Evolutionary conservation across 176 grass and related monocot genomes (phyloP), one percentile per base, ranked within the genome.

Genomic region (Rhynchospora breviuscula): DNA sequence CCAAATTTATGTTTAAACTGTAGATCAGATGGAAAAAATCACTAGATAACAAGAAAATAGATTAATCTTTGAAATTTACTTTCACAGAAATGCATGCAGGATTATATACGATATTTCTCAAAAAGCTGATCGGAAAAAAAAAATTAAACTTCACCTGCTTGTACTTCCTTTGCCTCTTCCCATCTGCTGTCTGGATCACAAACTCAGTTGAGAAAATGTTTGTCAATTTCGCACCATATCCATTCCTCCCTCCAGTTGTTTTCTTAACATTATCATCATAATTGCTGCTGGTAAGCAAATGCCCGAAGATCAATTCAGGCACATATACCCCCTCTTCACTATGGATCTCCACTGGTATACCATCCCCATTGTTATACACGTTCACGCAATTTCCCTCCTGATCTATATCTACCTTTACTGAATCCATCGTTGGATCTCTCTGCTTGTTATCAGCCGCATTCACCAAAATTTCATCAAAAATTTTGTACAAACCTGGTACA

Each of bases 161-260:
- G 81, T 94, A 97, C 73, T 85, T 90, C 88, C 87, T 97, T 85
- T 49, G 90, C 22, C 89, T 88, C 57, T 13, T 83, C n/a, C 92
- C 92, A 52, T 97, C 90, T 2, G 92, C 92, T 0, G 94, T 92
- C 89, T 97, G 85, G 57, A 97, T 97, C 56, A 94, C 67, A 80
- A 97, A 97, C 88, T 97, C 92, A 9, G 88, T 91, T 0, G 94
- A 97, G 88, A 97, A 97, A 74, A 97, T 97, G 68, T 97, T 97
- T 2, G 92, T 89, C 29, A 97, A 90, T 25, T 97, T 97, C 1
- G 90, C 94, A 3, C 94, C 94, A 65, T 97, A 97, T 3, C 94
- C 94, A 21, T 97, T 97, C 84, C 94, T 89, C 60, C 92, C 94
- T 14, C 94, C 94, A 6, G 94, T 97, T 46, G 92, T 94, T 85